phyloP scores from a whole-genome alignment of 1,139 yeast genomes.

The Candida albicans region DNA sequence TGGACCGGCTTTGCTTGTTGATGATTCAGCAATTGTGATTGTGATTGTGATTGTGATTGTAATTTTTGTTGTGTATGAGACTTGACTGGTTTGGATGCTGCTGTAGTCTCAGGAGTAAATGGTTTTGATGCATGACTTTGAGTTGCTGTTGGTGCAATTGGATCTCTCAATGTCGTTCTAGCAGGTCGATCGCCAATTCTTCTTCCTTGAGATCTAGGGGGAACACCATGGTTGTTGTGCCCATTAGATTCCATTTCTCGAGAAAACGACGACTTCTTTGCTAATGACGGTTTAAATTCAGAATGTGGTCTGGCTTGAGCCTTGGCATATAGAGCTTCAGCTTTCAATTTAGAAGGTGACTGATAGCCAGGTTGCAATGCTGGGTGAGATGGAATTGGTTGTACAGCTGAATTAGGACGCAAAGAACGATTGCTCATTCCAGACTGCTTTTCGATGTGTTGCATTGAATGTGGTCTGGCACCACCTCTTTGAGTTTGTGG shows the following conservation, averaged over 20 bases:
- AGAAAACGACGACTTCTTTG: conserved; percentile 55
- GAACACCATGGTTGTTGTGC: conserved; percentile 39
- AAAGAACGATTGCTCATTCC: conserved; percentile 36
- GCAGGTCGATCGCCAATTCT: neutral
- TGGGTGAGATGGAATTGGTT: conserved; percentile 47
- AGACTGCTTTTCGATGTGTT: conserved; percentile 8
- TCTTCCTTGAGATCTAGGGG: conserved; percentile 13
- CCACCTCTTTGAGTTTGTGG: conserved; percentile 4
- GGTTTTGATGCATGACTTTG: conserved; percentile 8
- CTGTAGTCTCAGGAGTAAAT: neutral
- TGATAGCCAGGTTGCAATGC: conserved; percentile 40
- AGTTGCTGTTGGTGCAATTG: conserved; percentile 7
- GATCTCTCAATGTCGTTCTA: conserved; percentile 13
- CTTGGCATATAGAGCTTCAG: conserved; percentile 51
- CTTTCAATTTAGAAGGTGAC: conserved; percentile 45
- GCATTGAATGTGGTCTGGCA: conserved; percentile 36
- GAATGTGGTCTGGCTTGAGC: conserved; percentile 47
- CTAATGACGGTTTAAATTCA: conserved; percentile 35
- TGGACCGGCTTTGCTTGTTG: neutral
- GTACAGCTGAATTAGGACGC: conserved; percentile 37
- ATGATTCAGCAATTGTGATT: neutral
- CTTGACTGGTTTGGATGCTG: neutral
- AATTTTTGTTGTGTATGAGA: neutral
- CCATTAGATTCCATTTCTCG: conserved; percentile 40
- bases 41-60: neutral